Percentiles rank a stretch among this genome's conserved stretches.
These are phyloP conservation scores for Amylocarpus encephaloides DNA, from an alignment of 2,329 filamentous ascomycete genomes.

Conservation along the genomic window DNA sequence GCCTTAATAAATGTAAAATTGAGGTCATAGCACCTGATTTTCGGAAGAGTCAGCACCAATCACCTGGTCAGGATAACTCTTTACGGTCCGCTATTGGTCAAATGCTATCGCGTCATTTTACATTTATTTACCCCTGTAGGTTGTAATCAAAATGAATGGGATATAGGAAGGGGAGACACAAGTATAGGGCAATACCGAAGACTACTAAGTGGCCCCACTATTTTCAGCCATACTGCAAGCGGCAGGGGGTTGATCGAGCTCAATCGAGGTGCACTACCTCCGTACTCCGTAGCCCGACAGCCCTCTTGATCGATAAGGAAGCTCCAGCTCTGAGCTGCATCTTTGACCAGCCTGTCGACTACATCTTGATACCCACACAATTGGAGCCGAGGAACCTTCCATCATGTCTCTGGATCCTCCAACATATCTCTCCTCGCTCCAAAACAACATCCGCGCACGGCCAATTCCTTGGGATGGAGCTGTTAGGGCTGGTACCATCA, in stretches of 20 bases:
- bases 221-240: not conserved
- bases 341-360: slow-evolving; percentile 7
- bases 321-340: slow-evolving; percentile 5
- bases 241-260: not conserved
- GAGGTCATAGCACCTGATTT: too few species aligned
- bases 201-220: too few species aligned
- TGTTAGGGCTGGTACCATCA: slow-evolving; percentile 87
- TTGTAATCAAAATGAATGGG: too few species aligned
- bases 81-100: too few species aligned
- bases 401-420: slow-evolving; percentile 87
- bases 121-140: too few species aligned
- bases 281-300: not conserved
- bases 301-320: not conserved
- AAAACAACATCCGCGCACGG: slow-evolving; percentile 93
- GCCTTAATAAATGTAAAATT: too few species aligned
- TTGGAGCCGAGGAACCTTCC: slow-evolving; percentile 18
- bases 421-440: slow-evolving; percentile 78
- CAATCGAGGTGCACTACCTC: not conserved
- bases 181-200: too few species aligned
- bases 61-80: too few species aligned
- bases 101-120: too few species aligned
- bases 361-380: slow-evolving; percentile 3
- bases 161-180: too few species aligned
- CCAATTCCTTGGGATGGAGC: slow-evolving; percentile 98
- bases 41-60: too few species aligned